Evolutionary conservation across 2,329 filamentous ascomycete species (phyloP).

Genomic region (Beauveria australis): DNA sequence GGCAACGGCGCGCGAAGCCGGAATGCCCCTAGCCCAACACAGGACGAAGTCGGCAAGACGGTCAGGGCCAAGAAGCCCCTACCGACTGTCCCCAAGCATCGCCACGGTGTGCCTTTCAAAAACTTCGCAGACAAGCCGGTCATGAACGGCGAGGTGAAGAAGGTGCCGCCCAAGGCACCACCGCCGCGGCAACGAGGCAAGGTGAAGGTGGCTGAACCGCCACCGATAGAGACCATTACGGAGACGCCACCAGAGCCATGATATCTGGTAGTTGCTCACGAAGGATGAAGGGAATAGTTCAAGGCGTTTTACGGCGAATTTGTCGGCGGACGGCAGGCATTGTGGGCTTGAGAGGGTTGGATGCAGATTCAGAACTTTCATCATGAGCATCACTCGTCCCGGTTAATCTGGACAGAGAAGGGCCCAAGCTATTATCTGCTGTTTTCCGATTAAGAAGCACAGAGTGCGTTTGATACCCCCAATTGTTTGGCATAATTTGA

Average conservation of each 20-base stretch:
- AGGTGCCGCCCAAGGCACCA: constrained; percentile 36
- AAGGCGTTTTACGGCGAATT: not conserved
- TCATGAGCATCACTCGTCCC: not conserved
- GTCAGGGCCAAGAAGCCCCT: constrained; percentile 37
- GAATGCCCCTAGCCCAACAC: constrained; percentile 16
- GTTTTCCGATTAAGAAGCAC: not conserved
- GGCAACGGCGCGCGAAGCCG: constrained; percentile 19
- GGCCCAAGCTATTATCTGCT: not conserved
- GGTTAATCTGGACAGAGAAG: not conserved
- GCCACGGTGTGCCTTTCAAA: constrained; percentile 40
- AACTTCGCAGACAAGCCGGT: constrained; percentile 24
- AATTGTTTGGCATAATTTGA: not conserved
- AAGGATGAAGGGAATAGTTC: not conserved
- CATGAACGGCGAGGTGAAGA: constrained; percentile 27
- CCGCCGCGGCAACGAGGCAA: constrained; percentile 38
- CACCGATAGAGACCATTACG: constrained; percentile 21
- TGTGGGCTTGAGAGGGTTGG: not conserved
- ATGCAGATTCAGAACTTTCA: not conserved
- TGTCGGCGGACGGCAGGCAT: not conserved
- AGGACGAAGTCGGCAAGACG: constrained; percentile 16
- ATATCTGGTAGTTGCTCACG: not conserved
- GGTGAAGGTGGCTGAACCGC: constrained; percentile 27
- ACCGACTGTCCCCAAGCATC: constrained; percentile 48
- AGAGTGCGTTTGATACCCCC: constrained; percentile 1
- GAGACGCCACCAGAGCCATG: constrained; percentile 16